These are phyloP conservation scores for Lindgomyces ingoldianus DNA, from an alignment of 495 filamentous ascomycete genomes.

Conservation along the genomic window DNA sequence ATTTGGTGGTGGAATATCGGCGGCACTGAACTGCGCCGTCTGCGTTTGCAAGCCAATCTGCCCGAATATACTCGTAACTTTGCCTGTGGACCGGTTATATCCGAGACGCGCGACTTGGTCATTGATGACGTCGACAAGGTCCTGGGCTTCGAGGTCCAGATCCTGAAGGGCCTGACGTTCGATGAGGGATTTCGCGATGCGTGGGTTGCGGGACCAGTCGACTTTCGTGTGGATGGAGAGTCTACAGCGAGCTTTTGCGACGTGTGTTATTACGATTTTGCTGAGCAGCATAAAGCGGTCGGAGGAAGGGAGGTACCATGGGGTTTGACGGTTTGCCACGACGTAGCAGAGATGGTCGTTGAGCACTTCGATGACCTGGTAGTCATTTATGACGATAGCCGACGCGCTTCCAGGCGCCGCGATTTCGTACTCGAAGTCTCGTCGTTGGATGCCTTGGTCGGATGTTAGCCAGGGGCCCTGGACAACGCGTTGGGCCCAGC, in stretches of 20 bases:
- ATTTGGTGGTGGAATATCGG: slow-evolving; percentile 47
- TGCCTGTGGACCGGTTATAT: slow-evolving; percentile 79
- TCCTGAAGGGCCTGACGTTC: slow-evolving; percentile 79
- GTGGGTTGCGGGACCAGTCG: slow-evolving; percentile 72
- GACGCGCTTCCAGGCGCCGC: slow-evolving; percentile 14
- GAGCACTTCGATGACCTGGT: slow-evolving; percentile 85
- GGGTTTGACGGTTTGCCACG: slow-evolving; percentile 80
- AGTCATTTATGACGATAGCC: slow-evolving; percentile 62
- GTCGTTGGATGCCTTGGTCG: slow-evolving; percentile 66
- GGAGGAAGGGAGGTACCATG: slow-evolving; percentile 85
- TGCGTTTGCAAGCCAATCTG: slow-evolving; percentile 73
- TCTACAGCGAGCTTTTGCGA: slow-evolving; percentile 88
- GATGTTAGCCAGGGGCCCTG: slow-evolving; percentile 81
- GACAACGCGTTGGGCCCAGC: slow-evolving; percentile 66
- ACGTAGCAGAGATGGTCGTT: slow-evolving; percentile 97
- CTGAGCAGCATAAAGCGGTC: slow-evolving; percentile 79
- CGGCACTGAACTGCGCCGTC: slow-evolving; percentile 61
- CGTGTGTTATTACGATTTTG: slow-evolving; percentile 92
- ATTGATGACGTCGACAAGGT: slow-evolving; percentile 79
- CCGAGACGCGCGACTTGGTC: slow-evolving; percentile 86
- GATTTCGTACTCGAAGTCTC: slow-evolving; percentile 71
- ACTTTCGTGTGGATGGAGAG: slow-evolving; percentile 84
- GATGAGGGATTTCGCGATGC: slow-evolving; percentile 68
- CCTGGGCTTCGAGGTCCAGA: slow-evolving; percentile 77
- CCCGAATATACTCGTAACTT: slow-evolving; percentile 88